Evolutionary conservation across 2,329 filamentous ascomycete species (phyloP).

Genomic region (Colletotrichum sp.): DNA sequence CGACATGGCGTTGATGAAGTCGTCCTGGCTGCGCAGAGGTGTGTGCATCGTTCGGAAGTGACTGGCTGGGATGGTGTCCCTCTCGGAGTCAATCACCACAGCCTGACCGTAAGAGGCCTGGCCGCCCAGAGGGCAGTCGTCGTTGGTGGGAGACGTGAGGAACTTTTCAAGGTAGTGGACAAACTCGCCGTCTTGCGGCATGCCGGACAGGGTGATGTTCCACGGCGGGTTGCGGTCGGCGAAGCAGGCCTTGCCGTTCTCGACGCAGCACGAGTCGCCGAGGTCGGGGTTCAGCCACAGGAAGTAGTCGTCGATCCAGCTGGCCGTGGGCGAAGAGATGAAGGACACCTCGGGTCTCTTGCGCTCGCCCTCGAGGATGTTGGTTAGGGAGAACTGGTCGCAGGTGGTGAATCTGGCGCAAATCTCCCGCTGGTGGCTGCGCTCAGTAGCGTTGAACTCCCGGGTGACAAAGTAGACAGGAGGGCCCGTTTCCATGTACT

Average conservation of each 20-base stretch:
- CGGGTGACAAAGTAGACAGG: slow-evolving; percentile 96
- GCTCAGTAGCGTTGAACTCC: slow-evolving; percentile 77
- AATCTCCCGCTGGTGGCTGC: slow-evolving; percentile 80
- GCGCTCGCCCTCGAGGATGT: slow-evolving; percentile 91
- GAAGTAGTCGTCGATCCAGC: slow-evolving; percentile 94
- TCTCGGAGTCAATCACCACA: slow-evolving; percentile 75
- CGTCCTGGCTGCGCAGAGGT: slow-evolving; percentile 83
- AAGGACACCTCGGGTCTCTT: slow-evolving; percentile 89
- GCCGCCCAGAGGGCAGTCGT: slow-evolving; percentile 86
- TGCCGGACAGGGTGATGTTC: slow-evolving; percentile 88
- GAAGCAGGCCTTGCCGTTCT: slow-evolving; percentile 78
- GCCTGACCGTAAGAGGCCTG: slow-evolving; percentile 87
- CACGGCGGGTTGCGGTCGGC: slow-evolving; percentile 77
- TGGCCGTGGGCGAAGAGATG: slow-evolving; percentile 86
- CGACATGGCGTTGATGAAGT: slow-evolving; percentile 92
- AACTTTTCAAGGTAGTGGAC: slow-evolving; percentile 85
- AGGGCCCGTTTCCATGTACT: slow-evolving; percentile 88
- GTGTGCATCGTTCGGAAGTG: slow-evolving; percentile 94
- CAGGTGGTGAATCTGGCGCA: slow-evolving; percentile 94
- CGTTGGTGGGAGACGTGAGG: slow-evolving; percentile 78
- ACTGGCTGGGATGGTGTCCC: slow-evolving; percentile 74
- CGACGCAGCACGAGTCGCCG: slow-evolving; percentile 72
- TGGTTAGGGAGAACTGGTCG: slow-evolving; percentile 81
- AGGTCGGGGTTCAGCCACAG: slow-evolving; percentile 89
- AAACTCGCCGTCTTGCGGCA: slow-evolving; percentile 95